Base-by-base conservation (phyloP, 805 yeast species). In the Candida montana region DNA sequence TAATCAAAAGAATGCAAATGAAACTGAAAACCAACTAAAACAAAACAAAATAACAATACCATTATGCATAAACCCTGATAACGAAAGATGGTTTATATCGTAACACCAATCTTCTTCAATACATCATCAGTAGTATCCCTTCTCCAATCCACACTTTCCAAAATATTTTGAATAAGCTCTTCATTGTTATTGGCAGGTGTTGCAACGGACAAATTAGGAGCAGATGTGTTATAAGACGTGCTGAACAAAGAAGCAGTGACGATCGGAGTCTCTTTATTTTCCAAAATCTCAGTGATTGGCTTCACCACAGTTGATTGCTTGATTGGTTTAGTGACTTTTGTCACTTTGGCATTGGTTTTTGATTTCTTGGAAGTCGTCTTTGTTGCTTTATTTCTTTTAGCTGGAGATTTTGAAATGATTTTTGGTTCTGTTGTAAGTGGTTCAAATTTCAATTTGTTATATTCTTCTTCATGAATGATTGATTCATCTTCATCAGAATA, bases 71-170 rank as follows among this genome's bases (percentile, higher is more conserved):
- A 21, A 6, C 24, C 24, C 9, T 21, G 9, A 21, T 21, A 9
- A 33, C 12, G n/a, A n/a, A n/a, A 21, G 11, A 13, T 16, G 17
- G 13, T 7, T 35, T 30, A 41, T 21, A 41, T 41, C 12, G 26
- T 40, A 12, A 61, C 63, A 17, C 63, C 63, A 37, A 61, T 59
- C 41, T 61, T 61, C 39, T 57, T 58, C 42, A 61, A 39, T 5
- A 61, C 65, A 34, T 61, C 65, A 44, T 61, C 65, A 0, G 65
- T 55, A 9, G 55, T 48, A 31, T 61, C 65, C 20, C 44, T 59
- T 20, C 50, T 55, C 65, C 65, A 61, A 44, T 61, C 65, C 7
- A 61, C 62, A 33, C 46, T 49, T 26, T 61, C 61, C 31, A 61
- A 40, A 24, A 61, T 62, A 10, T 52, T 39, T 33, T 55, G 57